Evolutionary conservation across 306 rosid genomes (phyloP), one percentile per base, ranked within the genome.

Genomic region (Inga oerstediana): DNA sequence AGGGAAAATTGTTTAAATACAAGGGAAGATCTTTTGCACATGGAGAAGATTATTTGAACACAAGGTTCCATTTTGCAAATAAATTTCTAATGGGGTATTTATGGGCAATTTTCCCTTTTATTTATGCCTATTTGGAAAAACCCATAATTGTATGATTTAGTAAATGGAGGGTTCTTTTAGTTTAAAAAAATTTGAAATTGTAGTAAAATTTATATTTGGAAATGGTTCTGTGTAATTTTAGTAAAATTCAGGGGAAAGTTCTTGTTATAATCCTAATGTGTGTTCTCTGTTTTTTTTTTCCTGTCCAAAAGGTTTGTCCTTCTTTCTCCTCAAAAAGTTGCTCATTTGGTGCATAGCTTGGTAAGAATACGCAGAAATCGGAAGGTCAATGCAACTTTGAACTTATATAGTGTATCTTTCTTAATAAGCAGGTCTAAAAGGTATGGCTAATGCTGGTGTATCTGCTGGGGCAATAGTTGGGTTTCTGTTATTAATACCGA

Each of bases 381-480:
- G 27, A 44, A 56, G 43, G 34, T 64, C 7, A 34, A 41, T 70
- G 61, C 66, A 81, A 61, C 59, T 85, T 74, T 81, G 76, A 64
- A 76, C 79, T 70, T 66, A 75, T 79, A 13, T 1, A 0, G 59
- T 52, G 19, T 52, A 2, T 49, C 6, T 9, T 20, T 58, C 4
- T n/a, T 39, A 75, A 78, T 67, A 64, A 89, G 82, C 93, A 89
- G 96, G 92, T 69, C 74, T 87, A 27, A 27, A 27, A 27, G 30
- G 30, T 27, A 27, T 27, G 30, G 30, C 30, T 27, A 27, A 0
- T 27, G 30, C 30, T 27, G 30, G 30, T 27, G 30, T 27, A 27
- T 27, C 30, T 27, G 30, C 83, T 27, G 97, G 89, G 83, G 92
- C 49, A 75, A 75, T 89, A 78, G 89, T 80, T 70, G 94, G 59